phyloP scores from a whole-genome alignment of 2,329 filamentous ascomycete genomes.

The Hypomyces rosellus region DNA sequence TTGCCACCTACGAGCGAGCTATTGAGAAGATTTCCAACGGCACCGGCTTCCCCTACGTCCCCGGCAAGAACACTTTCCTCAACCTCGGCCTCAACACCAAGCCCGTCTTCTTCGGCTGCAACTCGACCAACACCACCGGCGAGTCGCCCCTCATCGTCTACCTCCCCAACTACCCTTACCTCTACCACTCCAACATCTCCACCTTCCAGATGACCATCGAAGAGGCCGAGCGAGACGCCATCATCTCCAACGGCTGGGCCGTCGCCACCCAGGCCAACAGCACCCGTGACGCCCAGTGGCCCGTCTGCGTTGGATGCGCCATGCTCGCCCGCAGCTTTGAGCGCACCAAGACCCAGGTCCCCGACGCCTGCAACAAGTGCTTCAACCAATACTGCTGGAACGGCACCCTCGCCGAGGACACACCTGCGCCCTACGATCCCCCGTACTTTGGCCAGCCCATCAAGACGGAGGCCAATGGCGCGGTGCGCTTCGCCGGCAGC shows the following conservation, averaged over 20 bases:
- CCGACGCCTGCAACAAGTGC: slow-evolving; percentile 66
- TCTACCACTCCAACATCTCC: slow-evolving; percentile 67
- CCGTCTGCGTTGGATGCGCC: slow-evolving; percentile 80
- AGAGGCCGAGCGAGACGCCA: slow-evolving; percentile 61
- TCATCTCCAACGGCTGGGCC: slow-evolving; percentile 83
- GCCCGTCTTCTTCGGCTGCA: slow-evolving; percentile 60
- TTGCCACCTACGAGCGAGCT: slow-evolving; percentile 51
- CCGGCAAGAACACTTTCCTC: slow-evolving; percentile 49
- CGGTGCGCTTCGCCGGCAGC: slow-evolving; percentile 13
- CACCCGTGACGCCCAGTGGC: slow-evolving; percentile 69
- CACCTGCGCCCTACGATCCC: slow-evolving; percentile 29
- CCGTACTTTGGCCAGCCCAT: slow-evolving; percentile 21
- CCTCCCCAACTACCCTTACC: slow-evolving; percentile 71
- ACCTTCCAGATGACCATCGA: slow-evolving; percentile 67
- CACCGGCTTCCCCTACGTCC: slow-evolving; percentile 53
- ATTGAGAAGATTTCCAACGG: slow-evolving; percentile 42
- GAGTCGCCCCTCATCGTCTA: slow-evolving; percentile 73
- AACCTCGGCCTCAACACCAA: slow-evolving; percentile 52
- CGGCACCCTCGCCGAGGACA: slow-evolving; percentile 49
- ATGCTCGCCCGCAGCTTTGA: slow-evolving; percentile 70
- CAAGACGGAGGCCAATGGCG: slow-evolving; percentile 18
- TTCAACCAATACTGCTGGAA: slow-evolving; percentile 90
- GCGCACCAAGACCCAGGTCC: slow-evolving; percentile 62
- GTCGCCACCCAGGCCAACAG: slow-evolving; percentile 77
- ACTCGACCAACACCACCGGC: slow-evolving; percentile 46